Evolutionary conservation across 2,329 filamentous ascomycete genomes (phyloP).

Genomic region (Verticillium albo-atrum): DNA sequence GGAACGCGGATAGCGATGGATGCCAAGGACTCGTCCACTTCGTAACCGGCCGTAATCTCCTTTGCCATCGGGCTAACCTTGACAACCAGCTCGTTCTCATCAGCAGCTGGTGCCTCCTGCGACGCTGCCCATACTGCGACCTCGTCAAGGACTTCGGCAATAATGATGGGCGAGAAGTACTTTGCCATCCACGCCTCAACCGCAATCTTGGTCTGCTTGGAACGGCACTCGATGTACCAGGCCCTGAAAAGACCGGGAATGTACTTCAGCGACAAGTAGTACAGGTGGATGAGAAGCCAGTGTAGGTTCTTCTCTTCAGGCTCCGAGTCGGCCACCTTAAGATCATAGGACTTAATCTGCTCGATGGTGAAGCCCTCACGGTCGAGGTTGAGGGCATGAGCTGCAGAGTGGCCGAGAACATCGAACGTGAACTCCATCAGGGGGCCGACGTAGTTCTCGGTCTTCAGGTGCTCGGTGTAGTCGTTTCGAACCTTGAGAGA

Average conservation of each 20-base stretch:
- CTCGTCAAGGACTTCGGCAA: conserved; percentile 60
- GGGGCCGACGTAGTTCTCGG: conserved; percentile 61
- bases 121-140: conserved; percentile 62
- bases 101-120: conserved; percentile 42
- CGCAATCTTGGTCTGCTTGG: conserved; percentile 72
- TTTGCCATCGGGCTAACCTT: conserved; percentile 67
- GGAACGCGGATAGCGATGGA: conserved; percentile 80
- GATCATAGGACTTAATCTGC: conserved; percentile 51
- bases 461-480: conserved; percentile 75
- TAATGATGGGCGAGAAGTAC: conserved; percentile 70
- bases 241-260: conserved; percentile 72
- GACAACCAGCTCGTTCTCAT: conserved; percentile 56
- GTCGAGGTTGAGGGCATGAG: conserved; percentile 69
- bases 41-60: conserved; percentile 80
- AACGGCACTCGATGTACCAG: conserved; percentile 81
- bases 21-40: conserved; percentile 82
- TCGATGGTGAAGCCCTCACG: conserved; percentile 56
- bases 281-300: conserved; percentile 81
- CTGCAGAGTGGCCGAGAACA: conserved; percentile 73
- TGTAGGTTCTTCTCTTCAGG: conserved; percentile 69
- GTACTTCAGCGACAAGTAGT: conserved; percentile 75
- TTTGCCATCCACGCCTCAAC: conserved; percentile 84
- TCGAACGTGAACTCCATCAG: conserved; percentile 80
- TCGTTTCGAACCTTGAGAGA: conserved; percentile 79
- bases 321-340: conserved; percentile 51